These are phyloP conservation scores for Carex myosuroides DNA, from an alignment of 176 grass and related monocot species.

Conservation along the genomic window DNA sequence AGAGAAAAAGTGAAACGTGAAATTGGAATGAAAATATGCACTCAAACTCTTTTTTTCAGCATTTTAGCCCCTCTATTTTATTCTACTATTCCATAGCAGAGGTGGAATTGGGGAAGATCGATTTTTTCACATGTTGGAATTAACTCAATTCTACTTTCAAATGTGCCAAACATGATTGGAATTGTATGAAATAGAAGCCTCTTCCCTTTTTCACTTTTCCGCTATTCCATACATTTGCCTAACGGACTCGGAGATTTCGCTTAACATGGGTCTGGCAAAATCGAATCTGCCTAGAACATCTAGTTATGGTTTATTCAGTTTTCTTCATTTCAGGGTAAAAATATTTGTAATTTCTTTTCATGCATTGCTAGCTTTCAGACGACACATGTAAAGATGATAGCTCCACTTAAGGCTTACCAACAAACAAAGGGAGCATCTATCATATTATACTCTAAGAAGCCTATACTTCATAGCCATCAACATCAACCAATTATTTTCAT, in stretches of 20 bases:
- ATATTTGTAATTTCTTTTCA: neutral
- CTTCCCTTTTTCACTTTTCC: too few species aligned
- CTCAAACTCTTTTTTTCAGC: too few species aligned
- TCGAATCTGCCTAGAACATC: neutral
- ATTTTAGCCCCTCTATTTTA: too few species aligned
- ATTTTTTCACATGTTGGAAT: too few species aligned
- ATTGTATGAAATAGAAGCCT: too few species aligned
- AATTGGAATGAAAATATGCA: too few species aligned
- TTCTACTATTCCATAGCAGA: too few species aligned
- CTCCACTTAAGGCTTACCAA: neutral
- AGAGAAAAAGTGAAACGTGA: too few species aligned
- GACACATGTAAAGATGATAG: neutral
- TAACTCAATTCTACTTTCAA: too few species aligned
- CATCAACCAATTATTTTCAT: slow-evolving; percentile 15
- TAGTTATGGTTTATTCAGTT: neutral
- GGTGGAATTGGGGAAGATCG: too few species aligned
- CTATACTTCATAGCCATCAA: slow-evolving; percentile 20
- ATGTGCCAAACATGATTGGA: too few species aligned
- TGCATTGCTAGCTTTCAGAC: neutral
- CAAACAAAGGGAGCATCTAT: neutral
- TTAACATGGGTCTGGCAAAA: neutral
- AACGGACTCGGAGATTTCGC: neutral
- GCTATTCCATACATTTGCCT: too few species aligned
- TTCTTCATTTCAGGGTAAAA: neutral
- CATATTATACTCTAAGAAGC: neutral